A percentile compares a stretch with the other conserved stretches of the same genome.
Conservation (phyloP, 1,139 yeast genomes). For the Debaryomyces robertsiae region DNA sequence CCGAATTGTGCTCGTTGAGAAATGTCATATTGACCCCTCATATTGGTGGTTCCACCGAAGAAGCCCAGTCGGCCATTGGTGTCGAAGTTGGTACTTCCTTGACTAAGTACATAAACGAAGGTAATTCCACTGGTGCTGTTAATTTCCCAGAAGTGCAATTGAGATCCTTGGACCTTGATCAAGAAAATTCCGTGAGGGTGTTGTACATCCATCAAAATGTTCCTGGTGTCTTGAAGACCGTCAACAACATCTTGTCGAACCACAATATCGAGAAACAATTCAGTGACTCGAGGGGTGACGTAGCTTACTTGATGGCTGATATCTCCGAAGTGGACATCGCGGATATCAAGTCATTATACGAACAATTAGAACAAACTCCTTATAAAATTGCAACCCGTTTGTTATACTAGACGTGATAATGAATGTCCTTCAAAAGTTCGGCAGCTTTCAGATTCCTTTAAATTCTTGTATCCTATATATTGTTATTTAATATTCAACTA, state of each 20-base stretch:
- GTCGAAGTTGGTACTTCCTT: conserved; percentile 88
- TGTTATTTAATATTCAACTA: not conserved
- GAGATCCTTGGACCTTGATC: conserved; percentile 87
- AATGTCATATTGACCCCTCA: conserved; percentile 95
- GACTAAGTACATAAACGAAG: conserved; percentile 92
- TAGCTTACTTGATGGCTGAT: conserved; percentile 98
- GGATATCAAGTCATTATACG: conserved; percentile 83
- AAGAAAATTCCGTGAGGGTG: conserved; percentile 87
- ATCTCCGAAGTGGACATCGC: conserved; percentile 80
- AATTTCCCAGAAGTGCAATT: conserved; percentile 98
- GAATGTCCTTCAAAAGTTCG: not conserved
- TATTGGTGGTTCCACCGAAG: conserved; percentile 99
- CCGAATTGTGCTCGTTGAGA: conserved; percentile 79
- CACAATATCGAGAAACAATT: conserved; percentile 98
- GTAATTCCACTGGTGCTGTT: conserved; percentile 93
- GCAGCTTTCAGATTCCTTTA: not conserved
- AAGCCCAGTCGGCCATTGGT: conserved; percentile 98
- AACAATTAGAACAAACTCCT: conserved; percentile 86
- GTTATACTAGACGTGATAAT: conserved; percentile 55
- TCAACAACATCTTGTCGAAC: conserved; percentile 90
- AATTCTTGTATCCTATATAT: conserved; percentile 2
- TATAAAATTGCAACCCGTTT: conserved; percentile 91
- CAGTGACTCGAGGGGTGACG: conserved; percentile 93
- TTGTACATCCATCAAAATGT: conserved; percentile 96
- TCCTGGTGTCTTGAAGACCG: conserved; percentile 98